Evolutionary conservation across 1,284 basidiomycete genomes (phyloP).

Genomic region (Microbotryum saponariae): DNA sequence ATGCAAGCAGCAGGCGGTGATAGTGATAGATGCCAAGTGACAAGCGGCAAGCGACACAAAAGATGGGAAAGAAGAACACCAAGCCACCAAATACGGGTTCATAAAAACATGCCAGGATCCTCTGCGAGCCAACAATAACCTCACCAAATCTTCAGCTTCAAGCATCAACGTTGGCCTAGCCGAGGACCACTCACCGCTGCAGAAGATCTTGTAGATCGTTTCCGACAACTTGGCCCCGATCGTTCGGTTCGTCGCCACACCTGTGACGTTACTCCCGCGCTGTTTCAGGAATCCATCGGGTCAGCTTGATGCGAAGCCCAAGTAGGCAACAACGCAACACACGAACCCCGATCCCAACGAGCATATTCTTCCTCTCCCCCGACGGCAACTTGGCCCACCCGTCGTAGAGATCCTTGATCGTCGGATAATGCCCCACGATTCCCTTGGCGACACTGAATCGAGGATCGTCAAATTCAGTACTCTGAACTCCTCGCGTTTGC

Average conservation of each 20-base stretch:
- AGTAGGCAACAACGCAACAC: too few relatives aligned
- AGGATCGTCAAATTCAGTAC: too few relatives aligned
- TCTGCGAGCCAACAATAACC: constrained; percentile 1
- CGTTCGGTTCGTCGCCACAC: constrained; percentile 27
- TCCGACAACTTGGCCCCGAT: constrained; percentile 26
- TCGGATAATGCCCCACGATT: constrained; percentile 29
- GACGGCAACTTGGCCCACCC: constrained; percentile 9
- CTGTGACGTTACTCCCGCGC: constrained; percentile 26
- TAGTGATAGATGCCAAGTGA: too few relatives aligned
- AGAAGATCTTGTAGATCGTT: constrained; percentile 28
- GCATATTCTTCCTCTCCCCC: constrained; percentile 20
- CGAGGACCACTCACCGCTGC: constrained; percentile 15
- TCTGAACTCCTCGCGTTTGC: too few relatives aligned
- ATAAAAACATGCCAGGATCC: constrained; percentile 18
- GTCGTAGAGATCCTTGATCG: constrained; percentile 24
- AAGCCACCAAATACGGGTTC: too few relatives aligned
- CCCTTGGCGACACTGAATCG: constrained; percentile 16
- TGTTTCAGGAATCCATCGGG: neutral
- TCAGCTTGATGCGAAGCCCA: too few relatives aligned
- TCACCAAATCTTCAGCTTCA: neutral
- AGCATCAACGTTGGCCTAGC: neutral
- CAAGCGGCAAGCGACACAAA: too few relatives aligned
- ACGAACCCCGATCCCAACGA: constrained; percentile 28
- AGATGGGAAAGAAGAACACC: neutral
- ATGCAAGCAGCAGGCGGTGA: too few relatives aligned